phyloP scores from a whole-genome alignment of 106 monocot species.

The Dendrobium catenatum region DNA sequence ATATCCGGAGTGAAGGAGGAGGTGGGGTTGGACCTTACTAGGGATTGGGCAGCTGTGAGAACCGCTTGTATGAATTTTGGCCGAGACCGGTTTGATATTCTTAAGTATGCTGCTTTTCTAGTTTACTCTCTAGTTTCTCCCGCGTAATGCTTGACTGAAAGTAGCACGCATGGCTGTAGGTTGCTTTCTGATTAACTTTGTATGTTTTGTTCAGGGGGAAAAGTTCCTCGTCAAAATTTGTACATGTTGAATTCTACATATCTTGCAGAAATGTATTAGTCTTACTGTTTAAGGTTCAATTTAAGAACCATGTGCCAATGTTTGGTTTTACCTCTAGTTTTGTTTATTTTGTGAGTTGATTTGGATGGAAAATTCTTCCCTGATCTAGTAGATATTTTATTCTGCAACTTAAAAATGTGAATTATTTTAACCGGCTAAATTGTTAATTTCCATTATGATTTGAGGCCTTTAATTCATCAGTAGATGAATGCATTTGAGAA shows the following conservation, averaged over 20 bases:
- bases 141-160: background rate
- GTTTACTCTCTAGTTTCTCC: background rate
- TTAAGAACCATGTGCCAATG: background rate
- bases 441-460: background rate
- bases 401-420: background rate
- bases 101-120: slow-evolving; percentile 35
- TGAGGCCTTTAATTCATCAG: background rate
- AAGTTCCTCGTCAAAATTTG: background rate
- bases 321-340: background rate
- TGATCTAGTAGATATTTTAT: background rate
- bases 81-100: slow-evolving; percentile 85
- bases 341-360: background rate
- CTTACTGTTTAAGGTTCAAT: background rate
- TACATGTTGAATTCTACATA: background rate
- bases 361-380: background rate
- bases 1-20: slow-evolving; percentile 37
- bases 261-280: background rate
- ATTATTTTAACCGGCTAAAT: background rate
- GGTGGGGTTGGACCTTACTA: slow-evolving; percentile 54
- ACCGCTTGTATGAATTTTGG: slow-evolving; percentile 86
- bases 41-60: slow-evolving; percentile 76
- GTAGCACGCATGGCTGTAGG: background rate
- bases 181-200: background rate
- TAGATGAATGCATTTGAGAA: slow-evolving; percentile 2
- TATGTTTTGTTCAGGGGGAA: background rate